Evolutionary conservation across 305 asterid genomes (phyloP).

Genomic region (Galium porrigens): DNA sequence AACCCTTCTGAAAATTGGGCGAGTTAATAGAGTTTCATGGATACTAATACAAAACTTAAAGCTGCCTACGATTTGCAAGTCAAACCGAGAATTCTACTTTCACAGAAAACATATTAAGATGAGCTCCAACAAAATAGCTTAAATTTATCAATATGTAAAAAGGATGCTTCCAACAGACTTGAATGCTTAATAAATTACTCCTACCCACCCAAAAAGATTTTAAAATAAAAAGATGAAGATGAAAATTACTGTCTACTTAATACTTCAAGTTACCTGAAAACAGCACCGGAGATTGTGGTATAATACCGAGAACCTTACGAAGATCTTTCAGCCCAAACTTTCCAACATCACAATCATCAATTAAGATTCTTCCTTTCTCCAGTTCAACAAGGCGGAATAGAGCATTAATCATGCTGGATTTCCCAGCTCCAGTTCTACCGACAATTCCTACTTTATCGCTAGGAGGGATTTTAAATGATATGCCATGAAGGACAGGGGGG

Average conservation of each 20-base stretch:
- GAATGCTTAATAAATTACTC: neutral
- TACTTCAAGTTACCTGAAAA: slow-evolving; percentile 51
- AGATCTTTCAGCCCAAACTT: slow-evolving; percentile 71
- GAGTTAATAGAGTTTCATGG: neutral
- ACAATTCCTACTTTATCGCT: slow-evolving; percentile 78
- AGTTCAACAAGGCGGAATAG: slow-evolving; percentile 76
- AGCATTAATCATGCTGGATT: slow-evolving; percentile 92
- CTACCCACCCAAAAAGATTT: neutral
- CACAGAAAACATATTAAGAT: neutral
- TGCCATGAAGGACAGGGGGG: slow-evolving; percentile 69
- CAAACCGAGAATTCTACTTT: neutral
- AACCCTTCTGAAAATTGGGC: neutral
- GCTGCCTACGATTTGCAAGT: neutral
- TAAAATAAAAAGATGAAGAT: neutral
- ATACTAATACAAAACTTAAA: neutral
- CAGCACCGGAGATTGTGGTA: slow-evolving; percentile 91
- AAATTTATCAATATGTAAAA: neutral
- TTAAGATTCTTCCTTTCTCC: slow-evolving; percentile 65
- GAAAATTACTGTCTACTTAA: neutral
- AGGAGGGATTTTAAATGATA: slow-evolving; percentile 59
- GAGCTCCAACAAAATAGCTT: neutral
- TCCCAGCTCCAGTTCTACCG: slow-evolving; percentile 98
- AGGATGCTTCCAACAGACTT: neutral
- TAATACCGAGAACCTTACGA: slow-evolving; percentile 78
- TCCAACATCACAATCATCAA: slow-evolving; percentile 58